These are phyloP conservation scores for Bocquillonia castaneifolia DNA, from an alignment of 441 rosid species.

Conservation along the genomic window DNA sequence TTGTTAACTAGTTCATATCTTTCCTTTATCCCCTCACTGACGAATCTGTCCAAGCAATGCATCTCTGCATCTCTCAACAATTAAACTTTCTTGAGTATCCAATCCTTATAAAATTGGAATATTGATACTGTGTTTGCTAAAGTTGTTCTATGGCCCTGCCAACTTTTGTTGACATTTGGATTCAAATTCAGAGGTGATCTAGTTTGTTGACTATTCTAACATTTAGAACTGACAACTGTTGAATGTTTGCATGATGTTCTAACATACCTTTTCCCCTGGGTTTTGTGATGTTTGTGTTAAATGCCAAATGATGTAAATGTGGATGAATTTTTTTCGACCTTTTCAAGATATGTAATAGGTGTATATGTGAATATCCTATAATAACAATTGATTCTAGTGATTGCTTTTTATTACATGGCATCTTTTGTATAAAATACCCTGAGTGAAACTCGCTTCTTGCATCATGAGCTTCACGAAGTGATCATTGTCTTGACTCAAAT, in stretches of 20 bases:
- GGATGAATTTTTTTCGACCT: background rate
- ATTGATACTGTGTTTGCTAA: background rate
- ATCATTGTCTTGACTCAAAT: background rate
- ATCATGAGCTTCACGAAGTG: background rate
- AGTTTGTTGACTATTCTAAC: background rate
- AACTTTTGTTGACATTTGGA: background rate
- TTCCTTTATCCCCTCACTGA: too few relatives aligned
- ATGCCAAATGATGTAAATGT: too few relatives aligned
- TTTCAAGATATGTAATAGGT: background rate
- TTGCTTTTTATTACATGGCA: too few relatives aligned
- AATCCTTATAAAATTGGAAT: too few relatives aligned
- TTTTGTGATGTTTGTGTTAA: too few relatives aligned
- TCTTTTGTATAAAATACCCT: background rate
- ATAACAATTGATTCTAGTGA: too few relatives aligned
- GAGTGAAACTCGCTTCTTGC: background rate
- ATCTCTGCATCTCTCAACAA: too few relatives aligned
- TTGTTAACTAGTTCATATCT: background rate
- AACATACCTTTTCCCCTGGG: too few relatives aligned
- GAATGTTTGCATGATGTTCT: too few relatives aligned
- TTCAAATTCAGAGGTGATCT: background rate
- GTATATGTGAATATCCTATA: too few relatives aligned
- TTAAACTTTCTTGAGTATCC: too few relatives aligned
- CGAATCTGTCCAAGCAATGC: too few relatives aligned
- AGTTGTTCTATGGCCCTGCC: background rate
- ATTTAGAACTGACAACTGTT: background rate